Evolutionary conservation across 148 eudicot genomes (phyloP), one percentile per base, ranked within the genome.

Genomic region (Fagopyrum homotropicum): DNA sequence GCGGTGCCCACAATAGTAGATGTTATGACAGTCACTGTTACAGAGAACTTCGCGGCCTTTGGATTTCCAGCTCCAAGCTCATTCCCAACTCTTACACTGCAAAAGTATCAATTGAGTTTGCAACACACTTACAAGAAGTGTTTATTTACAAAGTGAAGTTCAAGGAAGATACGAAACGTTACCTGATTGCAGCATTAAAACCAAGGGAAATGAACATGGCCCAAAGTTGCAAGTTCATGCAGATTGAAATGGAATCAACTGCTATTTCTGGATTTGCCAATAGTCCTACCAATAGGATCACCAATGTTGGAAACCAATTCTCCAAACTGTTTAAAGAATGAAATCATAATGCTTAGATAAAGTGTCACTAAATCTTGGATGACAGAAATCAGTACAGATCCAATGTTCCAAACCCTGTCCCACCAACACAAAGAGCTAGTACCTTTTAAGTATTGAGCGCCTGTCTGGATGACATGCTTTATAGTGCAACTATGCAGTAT

Each of bases 41-140:
- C 75, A 2, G 90, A 80, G 72, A 85, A 82, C 69, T 83, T 86
- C 77, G 88, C 92, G 46, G 84, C 82, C 80, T 80, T 81, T 16
- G 92, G 86, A 78, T 74, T 56, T 45, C 83, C 83, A 40, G 87
- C 87, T 75, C 91, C 91, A 1, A 88, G 91, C 69, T 88, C 91
- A 60, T 85, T 88, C 7, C 86, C 81, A 30, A 88, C 83, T 44
- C 91, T 81, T 63, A 88, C 87, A 48, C 91, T 88, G 83, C 84
- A 72, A 69, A 45, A 49, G 19, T 43, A 40, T 40, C 54, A 7
- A 5, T 17, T 22, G 22, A 50, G 70, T 19, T 64, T 64, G 12
- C 0, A 40, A 26, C 15, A 22, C 43, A 7, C 10, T 47, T 49
- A 19, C 43, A 9, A 72, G 57, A 19, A 72, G 16, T 3, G 7